phyloP scores from a whole-genome alignment of 257 asterid genomes.

The Ocimum tenuiflorum region DNA sequence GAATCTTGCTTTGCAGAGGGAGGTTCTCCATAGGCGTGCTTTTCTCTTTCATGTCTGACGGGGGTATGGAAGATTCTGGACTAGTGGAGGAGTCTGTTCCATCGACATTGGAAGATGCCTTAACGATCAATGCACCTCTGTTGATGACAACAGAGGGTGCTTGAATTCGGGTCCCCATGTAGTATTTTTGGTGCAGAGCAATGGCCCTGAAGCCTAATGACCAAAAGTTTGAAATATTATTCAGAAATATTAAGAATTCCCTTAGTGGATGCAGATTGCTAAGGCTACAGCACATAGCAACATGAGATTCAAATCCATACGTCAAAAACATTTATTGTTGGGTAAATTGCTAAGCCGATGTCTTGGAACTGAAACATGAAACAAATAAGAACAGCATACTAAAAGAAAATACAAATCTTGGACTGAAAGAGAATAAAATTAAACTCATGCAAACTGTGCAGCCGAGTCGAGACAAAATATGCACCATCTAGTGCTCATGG shows the following conservation, averaged over 20 bases:
- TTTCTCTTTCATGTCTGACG: conserved; percentile 41
- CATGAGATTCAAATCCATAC: too few species aligned
- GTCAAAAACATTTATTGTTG: not conserved
- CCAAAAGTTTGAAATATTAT: conserved; percentile 5
- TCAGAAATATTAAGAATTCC: too few species aligned
- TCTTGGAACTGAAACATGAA: too few species aligned
- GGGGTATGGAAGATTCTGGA: too few species aligned
- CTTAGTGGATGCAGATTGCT: not conserved
- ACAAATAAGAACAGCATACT: too few species aligned
- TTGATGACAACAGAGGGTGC: conserved; percentile 28
- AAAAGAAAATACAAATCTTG: too few species aligned
- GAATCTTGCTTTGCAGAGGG: conserved; percentile 68
- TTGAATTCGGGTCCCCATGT: conserved; percentile 28
- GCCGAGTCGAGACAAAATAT: too few species aligned
- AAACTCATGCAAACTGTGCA: too few species aligned
- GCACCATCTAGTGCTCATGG: too few species aligned
- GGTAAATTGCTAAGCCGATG: too few species aligned
- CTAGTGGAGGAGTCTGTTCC: conserved; percentile 34
- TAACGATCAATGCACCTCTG: conserved; percentile 34
- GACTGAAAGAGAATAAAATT: too few species aligned
- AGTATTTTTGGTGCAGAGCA: conserved; percentile 29
- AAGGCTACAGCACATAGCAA: too few species aligned
- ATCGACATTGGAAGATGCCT: conserved; percentile 48
- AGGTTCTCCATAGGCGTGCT: conserved; percentile 48
- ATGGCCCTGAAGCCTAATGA: conserved; percentile 40